Conservation (phyloP, 257 asterid genomes). For the Lithospermum erythrorhizon region DNA sequence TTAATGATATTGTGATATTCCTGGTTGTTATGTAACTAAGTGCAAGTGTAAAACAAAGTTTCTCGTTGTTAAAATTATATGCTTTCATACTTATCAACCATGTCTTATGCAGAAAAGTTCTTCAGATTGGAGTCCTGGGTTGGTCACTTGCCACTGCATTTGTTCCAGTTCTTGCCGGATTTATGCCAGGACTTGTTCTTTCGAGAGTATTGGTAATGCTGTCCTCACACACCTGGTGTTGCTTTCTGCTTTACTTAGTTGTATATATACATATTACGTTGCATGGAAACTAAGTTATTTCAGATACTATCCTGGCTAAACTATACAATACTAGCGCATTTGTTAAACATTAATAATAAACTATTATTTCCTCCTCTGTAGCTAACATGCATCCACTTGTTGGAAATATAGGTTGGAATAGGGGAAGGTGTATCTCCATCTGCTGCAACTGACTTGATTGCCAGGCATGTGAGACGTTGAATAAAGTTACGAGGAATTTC, state of each 20-base stretch:
- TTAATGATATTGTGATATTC: no score
- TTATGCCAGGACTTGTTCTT: slow-evolving; percentile 81
- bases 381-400: background rate
- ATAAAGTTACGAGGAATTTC: slow-evolving; percentile 18
- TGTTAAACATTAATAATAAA: background rate
- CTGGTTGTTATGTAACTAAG: background rate
- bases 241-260: background rate
- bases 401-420: slow-evolving; percentile 66
- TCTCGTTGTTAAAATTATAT: background rate
- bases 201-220: slow-evolving; percentile 72
- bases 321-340: no score
- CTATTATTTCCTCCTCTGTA: background rate
- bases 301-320: background rate
- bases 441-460: slow-evolving; percentile 97
- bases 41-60: background rate
- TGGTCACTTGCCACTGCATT: slow-evolving; percentile 90
- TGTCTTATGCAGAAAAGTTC: slow-evolving; percentile 63
- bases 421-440: slow-evolving; percentile 99
- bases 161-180: slow-evolving; percentile 79
- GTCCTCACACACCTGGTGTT: slow-evolving; percentile 5
- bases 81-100: slow-evolving; percentile 4
- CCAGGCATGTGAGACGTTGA: slow-evolving; percentile 51
- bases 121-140: slow-evolving; percentile 64
- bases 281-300: background rate
- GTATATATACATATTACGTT: background rate